Base-by-base conservation (phyloP, 2,329 filamentous ascomycete species). In the Fusarium fujikuroi region DNA sequence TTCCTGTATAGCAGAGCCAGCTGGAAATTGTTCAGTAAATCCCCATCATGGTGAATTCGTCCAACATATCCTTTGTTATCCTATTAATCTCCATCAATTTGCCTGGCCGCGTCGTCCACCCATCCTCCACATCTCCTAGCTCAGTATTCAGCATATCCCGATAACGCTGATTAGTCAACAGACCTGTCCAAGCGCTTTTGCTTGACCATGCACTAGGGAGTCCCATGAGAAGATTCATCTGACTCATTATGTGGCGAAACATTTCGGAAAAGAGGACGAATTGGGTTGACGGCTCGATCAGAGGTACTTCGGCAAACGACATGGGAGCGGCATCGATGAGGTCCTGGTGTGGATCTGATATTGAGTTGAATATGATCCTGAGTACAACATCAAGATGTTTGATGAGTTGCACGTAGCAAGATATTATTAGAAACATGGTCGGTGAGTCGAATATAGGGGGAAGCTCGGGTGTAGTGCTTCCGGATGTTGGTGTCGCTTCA, bases 211-310 rank as follows among this genome's bases (percentile, higher is more conserved):
- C 32, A 34, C 70, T 67, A 9, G 79, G 78, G 1, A 80, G 37
- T 0, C 79, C 79, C 5, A 80, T 69, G 6, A 80, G 58, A 4
- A 78, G 53, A 52, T 78, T 78, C 42, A 74, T 74, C 37, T 80
- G 78, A 15, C 65, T 37, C 32, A 80, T 19, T 21, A 77, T n/a
- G 23, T 79, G 77, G 5, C 60, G 53, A 9, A 79, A 40, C 21
- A 80, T 53, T 63, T 80, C 79, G 30, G 60, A 71, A 57, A 80
- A 80, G 25, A 80, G 72, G 16, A 76, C 59, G 19, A 78, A 77
- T 46, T 81, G 78, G 12, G 77, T 60, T 3, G 75, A 72, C 1
- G 75, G 68, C 49, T 81, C 77, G 25, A 73, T 40, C 18, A 80
- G 66, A 15, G 67, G 46, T 7, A 81, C 66, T 0, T 73, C 72